Conservation (phyloP, 2,329 filamentous ascomycete species). For the Beauveria asiatica region DNA sequence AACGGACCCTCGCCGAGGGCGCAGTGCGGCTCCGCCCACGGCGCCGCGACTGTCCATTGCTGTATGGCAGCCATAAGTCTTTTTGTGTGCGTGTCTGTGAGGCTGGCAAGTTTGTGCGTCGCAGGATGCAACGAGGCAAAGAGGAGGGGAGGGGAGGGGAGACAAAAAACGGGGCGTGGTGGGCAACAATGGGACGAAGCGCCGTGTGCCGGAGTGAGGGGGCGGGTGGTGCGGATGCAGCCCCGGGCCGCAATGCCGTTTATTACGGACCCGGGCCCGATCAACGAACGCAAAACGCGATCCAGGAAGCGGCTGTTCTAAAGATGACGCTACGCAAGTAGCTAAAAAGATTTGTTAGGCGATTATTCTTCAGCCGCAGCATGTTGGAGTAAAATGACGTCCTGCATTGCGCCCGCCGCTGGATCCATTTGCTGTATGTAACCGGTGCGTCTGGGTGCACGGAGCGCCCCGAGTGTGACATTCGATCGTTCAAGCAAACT, state of each 20-base stretch:
- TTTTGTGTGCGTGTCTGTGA: background rate
- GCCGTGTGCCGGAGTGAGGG: too few relatives aligned
- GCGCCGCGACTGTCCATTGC: constrained; percentile 42
- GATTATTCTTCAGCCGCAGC: too few relatives aligned
- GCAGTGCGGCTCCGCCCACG: constrained; percentile 54
- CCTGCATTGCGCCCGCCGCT: too few relatives aligned
- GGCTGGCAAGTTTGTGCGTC: background rate
- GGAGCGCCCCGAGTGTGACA: too few relatives aligned
- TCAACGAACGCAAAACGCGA: background rate
- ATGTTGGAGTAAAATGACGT: too few relatives aligned
- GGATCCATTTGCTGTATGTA: too few relatives aligned
- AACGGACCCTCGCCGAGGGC: constrained; percentile 66
- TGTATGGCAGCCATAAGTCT: constrained; percentile 30
- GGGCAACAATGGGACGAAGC: too few relatives aligned
- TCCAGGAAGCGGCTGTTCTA: too few relatives aligned
- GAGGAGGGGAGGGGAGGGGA: background rate
- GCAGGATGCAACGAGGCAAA: background rate
- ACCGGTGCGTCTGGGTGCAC: too few relatives aligned
- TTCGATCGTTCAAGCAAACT: too few relatives aligned
- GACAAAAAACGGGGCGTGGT: background rate
- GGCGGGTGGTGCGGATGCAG: background rate
- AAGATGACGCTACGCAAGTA: too few relatives aligned
- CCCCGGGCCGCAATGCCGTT: background rate
- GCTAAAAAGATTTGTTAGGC: too few relatives aligned
- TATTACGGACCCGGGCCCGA: background rate